Base-by-base conservation (phyloP, 192 early-diverging fungal species). In the Umbelopsis ramanniana region DNA sequence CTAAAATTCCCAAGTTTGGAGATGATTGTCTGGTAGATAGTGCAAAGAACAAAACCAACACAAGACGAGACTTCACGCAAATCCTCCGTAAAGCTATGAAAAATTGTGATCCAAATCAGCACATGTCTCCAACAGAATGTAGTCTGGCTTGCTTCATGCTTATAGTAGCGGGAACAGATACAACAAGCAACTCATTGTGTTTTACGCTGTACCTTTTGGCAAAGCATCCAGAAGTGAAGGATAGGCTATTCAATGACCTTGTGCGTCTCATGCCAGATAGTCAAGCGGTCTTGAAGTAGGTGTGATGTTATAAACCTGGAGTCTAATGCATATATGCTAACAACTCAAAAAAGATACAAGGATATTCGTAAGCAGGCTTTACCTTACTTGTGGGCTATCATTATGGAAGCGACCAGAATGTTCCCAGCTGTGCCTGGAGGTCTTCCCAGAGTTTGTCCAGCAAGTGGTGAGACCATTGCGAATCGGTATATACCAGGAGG, bases 151-250 rank as follows among this genome's bases (percentile, higher is more conserved):
- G 24, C 26, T 37, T 74, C 19, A 55, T 54, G 35, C 45, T 63
- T 21, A 70, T 72, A 3, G 43, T 74, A 8, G 73, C 73, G 3
- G 73, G 73, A 35, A 74, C 73, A 17, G 73, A 74, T 22, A 74
- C 73, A 19, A 70, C 73, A 3, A 47, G 40, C 11, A 74, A 63
- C 70, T 29, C 73, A 2, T 8, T 74, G 73, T 52, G 29, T 19
- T 70, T 52, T 47, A 70, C 26, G 1, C 12, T 46, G 6, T 63
- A 52, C 24, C n/a, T 74, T 46, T 37, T 74, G 67, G 37, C 35
- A 26, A 35, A 69, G 68, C 47, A 74, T 9, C 73, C 69, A 21
- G 22, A 45, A 15, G 43, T 46, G 3, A 22, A 70, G 67, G 21
- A 69, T 9, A 21, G 35, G 33, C 19, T 74, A 15, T 33, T 45